Conservation (phyloP, 2,329 filamentous ascomycete species). For the Ascochyta koolunga region DNA sequence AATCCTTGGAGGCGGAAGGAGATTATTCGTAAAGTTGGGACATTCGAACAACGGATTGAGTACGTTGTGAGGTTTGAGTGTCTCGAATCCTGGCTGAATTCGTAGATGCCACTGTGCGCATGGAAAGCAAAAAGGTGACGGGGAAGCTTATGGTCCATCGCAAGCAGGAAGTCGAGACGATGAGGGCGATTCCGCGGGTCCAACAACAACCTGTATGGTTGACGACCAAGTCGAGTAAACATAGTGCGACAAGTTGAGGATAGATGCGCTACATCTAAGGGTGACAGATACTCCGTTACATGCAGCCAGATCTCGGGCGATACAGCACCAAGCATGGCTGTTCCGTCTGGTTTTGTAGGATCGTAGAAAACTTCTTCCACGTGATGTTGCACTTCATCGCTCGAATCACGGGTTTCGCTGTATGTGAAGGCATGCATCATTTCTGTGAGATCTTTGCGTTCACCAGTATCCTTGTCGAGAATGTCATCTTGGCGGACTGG, state of each 20-base stretch:
- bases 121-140: constrained; percentile 65
- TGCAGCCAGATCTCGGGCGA: constrained; percentile 37
- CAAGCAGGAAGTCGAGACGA: constrained; percentile 58
- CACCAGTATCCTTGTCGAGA: constrained; percentile 41
- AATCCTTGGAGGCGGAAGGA: constrained; percentile 60
- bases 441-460: constrained; percentile 40
- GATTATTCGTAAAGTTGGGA: constrained; percentile 58
- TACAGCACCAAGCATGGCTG: constrained; percentile 24
- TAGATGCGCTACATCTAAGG: constrained; percentile 36
- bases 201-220: constrained; percentile 29
- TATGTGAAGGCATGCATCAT: constrained; percentile 44
- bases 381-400: constrained; percentile 25
- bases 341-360: constrained; percentile 30
- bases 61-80: constrained; percentile 59
- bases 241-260: constrained; percentile 39
- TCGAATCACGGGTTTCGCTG: constrained; percentile 28
- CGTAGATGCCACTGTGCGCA: constrained; percentile 63
- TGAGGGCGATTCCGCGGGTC: constrained; percentile 53
- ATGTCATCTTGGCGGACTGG: constrained; percentile 26
- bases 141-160: constrained; percentile 59
- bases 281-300: constrained; percentile 33
- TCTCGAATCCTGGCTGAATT: constrained; percentile 59
- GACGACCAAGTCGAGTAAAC: constrained; percentile 31
- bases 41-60: constrained; percentile 64
- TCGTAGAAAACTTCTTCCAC: constrained; percentile 27